Conservation (phyloP, 148 eudicot species). For the Polygonum aviculare region DNA sequence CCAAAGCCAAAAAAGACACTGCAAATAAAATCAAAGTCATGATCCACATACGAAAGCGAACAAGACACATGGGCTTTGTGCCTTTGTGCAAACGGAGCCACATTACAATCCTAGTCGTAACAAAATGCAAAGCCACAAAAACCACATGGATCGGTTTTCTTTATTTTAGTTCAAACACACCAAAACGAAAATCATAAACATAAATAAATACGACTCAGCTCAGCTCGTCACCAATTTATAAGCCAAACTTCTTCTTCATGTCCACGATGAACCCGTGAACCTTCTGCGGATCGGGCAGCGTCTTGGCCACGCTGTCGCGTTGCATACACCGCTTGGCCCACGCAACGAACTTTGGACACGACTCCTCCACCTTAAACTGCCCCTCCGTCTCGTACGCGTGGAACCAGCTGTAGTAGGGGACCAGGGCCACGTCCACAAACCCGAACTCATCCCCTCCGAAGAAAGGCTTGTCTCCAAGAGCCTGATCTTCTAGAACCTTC, state of each 20-base stretch:
- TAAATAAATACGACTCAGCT: no score
- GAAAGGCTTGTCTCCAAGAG: slow-evolving; percentile 12
- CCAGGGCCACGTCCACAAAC: not conserved
- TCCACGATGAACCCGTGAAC: slow-evolving; percentile 2
- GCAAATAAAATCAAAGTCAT: no score
- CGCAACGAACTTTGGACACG: not conserved
- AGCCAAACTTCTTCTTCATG: not conserved
- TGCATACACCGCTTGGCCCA: slow-evolving; percentile 18
- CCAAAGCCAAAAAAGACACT: no score
- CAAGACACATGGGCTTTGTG: no score
- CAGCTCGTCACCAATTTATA: no score
- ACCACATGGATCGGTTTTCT: no score
- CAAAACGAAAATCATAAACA: no score
- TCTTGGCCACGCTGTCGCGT: not conserved
- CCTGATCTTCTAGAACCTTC: slow-evolving; percentile 9
- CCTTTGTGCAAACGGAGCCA: no score
- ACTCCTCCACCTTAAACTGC: slow-evolving; percentile 7
- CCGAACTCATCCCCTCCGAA: slow-evolving; percentile 9
- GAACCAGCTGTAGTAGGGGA: slow-evolving; percentile 7
- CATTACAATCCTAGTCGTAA: no score
- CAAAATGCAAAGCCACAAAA: no score
- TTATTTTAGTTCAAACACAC: no score
- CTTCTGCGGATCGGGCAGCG: slow-evolving; percentile 10
- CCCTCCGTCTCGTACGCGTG: not conserved
- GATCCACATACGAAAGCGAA: no score